phyloP scores from a whole-genome alignment of 2,329 filamentous ascomycete genomes.

The Curvularia eragrostidis region DNA sequence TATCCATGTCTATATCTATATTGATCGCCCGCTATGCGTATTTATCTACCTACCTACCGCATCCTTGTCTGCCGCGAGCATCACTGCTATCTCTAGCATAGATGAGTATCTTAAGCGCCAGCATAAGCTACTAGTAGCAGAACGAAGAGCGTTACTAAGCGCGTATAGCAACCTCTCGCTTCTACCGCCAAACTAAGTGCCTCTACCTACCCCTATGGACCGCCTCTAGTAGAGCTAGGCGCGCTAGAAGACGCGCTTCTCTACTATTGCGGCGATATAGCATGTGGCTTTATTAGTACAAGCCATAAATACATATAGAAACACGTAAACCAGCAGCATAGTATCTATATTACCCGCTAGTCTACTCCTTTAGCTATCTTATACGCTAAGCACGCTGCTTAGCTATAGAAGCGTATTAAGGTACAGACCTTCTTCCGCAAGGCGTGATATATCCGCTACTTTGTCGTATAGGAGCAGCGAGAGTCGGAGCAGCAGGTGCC shows the following conservation, averaged over 20 bases:
- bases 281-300: neutral
- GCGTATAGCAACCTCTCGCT: neutral
- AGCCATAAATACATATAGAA: neutral
- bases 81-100: neutral
- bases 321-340: neutral
- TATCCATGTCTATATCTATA: too few relatives aligned
- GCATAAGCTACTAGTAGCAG: neutral
- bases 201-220: neutral
- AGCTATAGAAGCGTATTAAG: slow-evolving; percentile 5
- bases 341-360: neutral
- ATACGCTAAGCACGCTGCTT: neutral
- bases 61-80: too few relatives aligned
- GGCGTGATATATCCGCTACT: neutral
- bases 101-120: slow-evolving; percentile 1
- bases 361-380: neutral
- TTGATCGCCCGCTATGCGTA: too few relatives aligned
- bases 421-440: slow-evolving; percentile 7
- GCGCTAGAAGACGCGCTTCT: neutral
- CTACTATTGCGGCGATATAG: neutral
- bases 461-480: slow-evolving; percentile 15
- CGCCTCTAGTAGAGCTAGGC: neutral
- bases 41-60: too few relatives aligned
- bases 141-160: neutral
- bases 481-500: neutral
- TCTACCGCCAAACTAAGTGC: neutral